Evolutionary conservation across 306 rosid genomes (phyloP), one percentile per base, ranked within the genome.

Genomic region (Dicorynia guianensis): DNA sequence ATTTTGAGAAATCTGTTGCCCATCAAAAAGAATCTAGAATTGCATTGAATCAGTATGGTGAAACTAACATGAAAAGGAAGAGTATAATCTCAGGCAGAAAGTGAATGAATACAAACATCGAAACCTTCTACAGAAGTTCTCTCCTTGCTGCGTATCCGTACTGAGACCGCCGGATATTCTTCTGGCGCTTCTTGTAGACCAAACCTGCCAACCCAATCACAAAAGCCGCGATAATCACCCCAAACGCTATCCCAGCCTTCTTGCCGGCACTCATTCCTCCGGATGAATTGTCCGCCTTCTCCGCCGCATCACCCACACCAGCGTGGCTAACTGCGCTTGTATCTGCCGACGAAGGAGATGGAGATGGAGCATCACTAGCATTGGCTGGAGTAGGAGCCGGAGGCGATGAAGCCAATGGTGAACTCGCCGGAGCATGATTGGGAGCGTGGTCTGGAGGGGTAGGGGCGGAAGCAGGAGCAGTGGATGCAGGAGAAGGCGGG

Each of bases 181-280:
- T 83, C 69, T 79, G 87, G 8, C 97, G 92, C 80, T 85, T 89
- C 91, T 88, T 93, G 87, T 85, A 91, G 73, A 86, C 88, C 49
- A 91, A 2, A 3, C 83, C 97, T 54, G 83, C 97, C 20, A 89
- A 5, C 36, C 84, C 85, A 0, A 88, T 76, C 35, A 86, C 61
- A 19, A 77, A 63, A 36, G 30, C 92, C 6, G 85, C 93, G 0
- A 73, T 59, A 5, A 91, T 60, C 33, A 89, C 90, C 83, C 92
- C 96, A 10, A 88, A 11, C 46, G 79, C 93, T 65, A 93, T 67
- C 33, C 93, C 98, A 1, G 83, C 97, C 76, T 93, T 91, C 88
- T 93, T 91, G 46, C 84, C 87, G 0, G 76, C 68, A 20, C 84
- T 89, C 87, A 83, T 74, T 67, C 93, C 98, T 6, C 72, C 84